A percentile compares a stretch with the other conserved stretches of the same genome.
Evolutionary conservation across 768 basidiomycete genomes (phyloP).

Genomic region (Rhodocollybia butyracea): DNA sequence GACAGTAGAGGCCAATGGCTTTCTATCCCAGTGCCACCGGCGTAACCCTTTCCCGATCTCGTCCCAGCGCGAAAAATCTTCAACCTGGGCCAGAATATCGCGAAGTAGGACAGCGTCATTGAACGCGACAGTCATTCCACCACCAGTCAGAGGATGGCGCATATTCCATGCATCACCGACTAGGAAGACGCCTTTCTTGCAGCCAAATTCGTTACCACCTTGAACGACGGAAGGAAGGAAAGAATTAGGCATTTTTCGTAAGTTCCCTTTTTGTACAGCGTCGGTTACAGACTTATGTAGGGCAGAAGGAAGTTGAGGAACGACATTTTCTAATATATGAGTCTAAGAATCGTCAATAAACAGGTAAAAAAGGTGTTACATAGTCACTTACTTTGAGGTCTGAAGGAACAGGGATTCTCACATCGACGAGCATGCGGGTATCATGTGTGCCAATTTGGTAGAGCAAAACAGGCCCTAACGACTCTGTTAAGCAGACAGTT

Average conservation of each 20-base stretch:
- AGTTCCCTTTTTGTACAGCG: slow-evolving; percentile 75
- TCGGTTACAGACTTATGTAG: slow-evolving; percentile 62
- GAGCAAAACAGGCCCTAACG: slow-evolving; percentile 82
- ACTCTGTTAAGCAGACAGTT: slow-evolving; percentile 79
- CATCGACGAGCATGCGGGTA: slow-evolving; percentile 91
- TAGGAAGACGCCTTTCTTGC: slow-evolving; percentile 49
- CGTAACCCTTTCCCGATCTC: slow-evolving; percentile 50
- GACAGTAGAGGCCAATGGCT: slow-evolving; percentile 78
- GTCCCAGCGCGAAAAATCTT: slow-evolving; percentile 46
- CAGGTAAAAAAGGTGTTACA: not conserved
- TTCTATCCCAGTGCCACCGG: slow-evolving; percentile 85
- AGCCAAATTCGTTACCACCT: slow-evolving; percentile 4
- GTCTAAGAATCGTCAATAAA: slow-evolving; percentile 31
- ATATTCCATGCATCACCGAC: slow-evolving; percentile 98
- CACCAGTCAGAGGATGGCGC: slow-evolving; percentile 97
- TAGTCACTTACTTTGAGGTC: slow-evolving; percentile 63
- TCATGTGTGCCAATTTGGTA: slow-evolving; percentile 90
- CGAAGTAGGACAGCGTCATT: slow-evolving; percentile 78
- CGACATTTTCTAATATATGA: slow-evolving; percentile 68
- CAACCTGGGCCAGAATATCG: slow-evolving; percentile 45
- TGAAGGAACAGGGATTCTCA: slow-evolving; percentile 78
- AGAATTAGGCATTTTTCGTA: slow-evolving; percentile 93
- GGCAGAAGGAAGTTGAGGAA: slow-evolving; percentile 77
- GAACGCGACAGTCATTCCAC: slow-evolving; percentile 96
- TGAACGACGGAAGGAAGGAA: slow-evolving; percentile 84